Evolutionary conservation across 1,139 yeast species (phyloP).

Genomic region (Suhomyces taliae): DNA sequence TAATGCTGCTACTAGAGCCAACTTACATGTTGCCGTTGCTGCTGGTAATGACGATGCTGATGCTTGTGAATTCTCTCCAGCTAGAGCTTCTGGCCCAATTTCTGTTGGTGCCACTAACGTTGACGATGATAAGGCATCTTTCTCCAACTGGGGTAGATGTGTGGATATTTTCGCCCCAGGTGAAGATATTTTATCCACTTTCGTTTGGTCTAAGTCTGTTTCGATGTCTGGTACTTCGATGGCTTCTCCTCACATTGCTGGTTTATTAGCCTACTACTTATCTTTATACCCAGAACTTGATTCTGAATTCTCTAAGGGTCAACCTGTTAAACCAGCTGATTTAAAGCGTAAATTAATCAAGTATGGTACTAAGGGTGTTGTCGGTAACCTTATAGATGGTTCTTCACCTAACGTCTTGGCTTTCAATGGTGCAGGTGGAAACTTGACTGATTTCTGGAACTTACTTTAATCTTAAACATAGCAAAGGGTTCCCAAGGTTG

Average conservation of each 20-base stretch:
- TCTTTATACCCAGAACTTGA: slow-evolving; percentile 41
- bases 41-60: slow-evolving; percentile 48
- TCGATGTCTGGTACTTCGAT: slow-evolving; percentile 45
- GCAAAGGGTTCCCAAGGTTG: background rate
- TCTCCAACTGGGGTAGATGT: slow-evolving; percentile 47
- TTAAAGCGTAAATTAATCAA: slow-evolving; percentile 39
- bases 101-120: slow-evolving; percentile 46
- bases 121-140: slow-evolving; percentile 39
- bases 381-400: slow-evolving; percentile 22
- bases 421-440: slow-evolving; percentile 27
- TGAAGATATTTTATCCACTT: slow-evolving; percentile 41
- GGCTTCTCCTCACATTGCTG: slow-evolving; percentile 48
- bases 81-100: slow-evolving; percentile 42
- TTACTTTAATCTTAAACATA: background rate
- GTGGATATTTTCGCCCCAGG: slow-evolving; percentile 51
- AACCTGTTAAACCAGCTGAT: slow-evolving; percentile 29
- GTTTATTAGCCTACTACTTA: slow-evolving; percentile 41
- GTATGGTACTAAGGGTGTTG: slow-evolving; percentile 36
- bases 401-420: slow-evolving; percentile 25
- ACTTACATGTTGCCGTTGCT: slow-evolving; percentile 45
- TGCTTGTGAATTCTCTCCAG: slow-evolving; percentile 46
- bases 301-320: slow-evolving; percentile 31
- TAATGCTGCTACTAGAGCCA: slow-evolving; percentile 43
- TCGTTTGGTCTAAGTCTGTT: slow-evolving; percentile 37
- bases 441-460: slow-evolving; percentile 24